Evolutionary conservation across 2,329 filamentous ascomycete species (phyloP).

Genomic region (Beauveria sp.): DNA sequence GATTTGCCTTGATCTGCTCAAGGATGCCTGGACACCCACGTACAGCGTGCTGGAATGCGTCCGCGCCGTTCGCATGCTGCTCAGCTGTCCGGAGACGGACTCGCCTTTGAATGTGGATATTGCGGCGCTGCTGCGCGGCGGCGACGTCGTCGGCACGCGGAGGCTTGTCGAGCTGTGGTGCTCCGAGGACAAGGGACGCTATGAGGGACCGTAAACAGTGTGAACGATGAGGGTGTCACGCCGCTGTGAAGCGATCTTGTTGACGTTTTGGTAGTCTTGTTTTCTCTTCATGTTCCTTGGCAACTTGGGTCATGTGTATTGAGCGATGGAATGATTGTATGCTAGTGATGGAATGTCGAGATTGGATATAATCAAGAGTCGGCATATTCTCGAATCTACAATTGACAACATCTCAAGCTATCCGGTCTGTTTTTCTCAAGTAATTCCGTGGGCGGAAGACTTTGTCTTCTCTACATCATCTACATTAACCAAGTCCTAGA

Average conservation of each 20-base stretch:
- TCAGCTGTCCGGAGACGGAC: slow-evolving; percentile 58
- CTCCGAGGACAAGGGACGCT: slow-evolving; percentile 27
- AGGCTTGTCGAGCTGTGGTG: slow-evolving; percentile 67
- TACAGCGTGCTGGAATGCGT: slow-evolving; percentile 73
- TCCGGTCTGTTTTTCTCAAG: neutral
- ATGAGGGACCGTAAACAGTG: slow-evolving; percentile 25
- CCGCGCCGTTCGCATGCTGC: slow-evolving; percentile 63
- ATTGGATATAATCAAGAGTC: slow-evolving; percentile 1
- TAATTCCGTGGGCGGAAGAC: neutral
- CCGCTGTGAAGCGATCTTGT: neutral
- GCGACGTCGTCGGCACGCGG: slow-evolving; percentile 61
- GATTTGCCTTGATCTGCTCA: slow-evolving; percentile 86
- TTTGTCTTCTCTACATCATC: neutral
- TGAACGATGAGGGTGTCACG: neutral
- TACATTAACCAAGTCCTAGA: neutral
- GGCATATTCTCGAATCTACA: neutral
- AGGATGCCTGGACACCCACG: slow-evolving; percentile 72
- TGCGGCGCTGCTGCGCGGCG: slow-evolving; percentile 60
- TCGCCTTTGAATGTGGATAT: slow-evolving; percentile 74
- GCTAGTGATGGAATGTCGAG: neutral
- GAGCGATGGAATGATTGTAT: neutral
- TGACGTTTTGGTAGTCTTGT: too few relatives aligned
- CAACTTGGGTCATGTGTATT: neutral
- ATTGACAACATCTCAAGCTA: neutral
- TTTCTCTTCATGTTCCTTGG: neutral